Evolutionary conservation across 441 rosid species (phyloP), one percentile per base, ranked within the genome.

Genomic region (Erodium chrysanthum): DNA sequence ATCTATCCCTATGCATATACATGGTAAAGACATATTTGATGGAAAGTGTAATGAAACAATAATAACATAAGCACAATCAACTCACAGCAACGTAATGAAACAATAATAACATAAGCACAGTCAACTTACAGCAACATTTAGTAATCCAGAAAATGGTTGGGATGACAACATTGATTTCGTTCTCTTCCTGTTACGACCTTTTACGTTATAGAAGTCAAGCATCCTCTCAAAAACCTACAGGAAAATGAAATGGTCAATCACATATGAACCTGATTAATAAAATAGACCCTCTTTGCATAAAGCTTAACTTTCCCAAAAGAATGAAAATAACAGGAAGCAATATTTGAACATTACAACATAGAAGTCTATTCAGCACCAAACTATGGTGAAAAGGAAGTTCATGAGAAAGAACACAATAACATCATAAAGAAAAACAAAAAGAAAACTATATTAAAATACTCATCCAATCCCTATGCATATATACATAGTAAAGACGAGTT

Each of bases 111-210:
- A 69, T 29, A 40, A 52, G 76, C 11, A 74, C 64, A 69, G 67
- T 59, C 37, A 70, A 84, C 97, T 95, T 85, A 95, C 99, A 78
- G 96, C 97, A 68, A 92, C 82, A 81, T 90, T 90, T 74, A 95
- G 79, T 72, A 95, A 78, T 70, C 96, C 99, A 77, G 81, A 76
- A 74, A 76, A 82, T 20, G 98, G 99, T 68, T 76, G 73, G 17
- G 82, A 81, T 42, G 83, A 75, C 77, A 86, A 79, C 71, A 76
- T 50, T 44, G 75, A 68, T 66, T 75, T 84, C 73, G 82, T 66
- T 76, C 77, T 81, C 81, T 73, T 82, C 73, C 77, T 59, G 40
- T 25, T 74, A 25, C 67, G 82, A 74, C 60, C 73, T 67, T 72
- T 67, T 66, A 48, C 70, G 64, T 60, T 74, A 78, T 87, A 90